Percentiles rank a stretch among this genome's conserved stretches.
phyloP scores from a whole-genome alignment of 768 basidiomycete genomes.

The Suillus brevipes region DNA sequence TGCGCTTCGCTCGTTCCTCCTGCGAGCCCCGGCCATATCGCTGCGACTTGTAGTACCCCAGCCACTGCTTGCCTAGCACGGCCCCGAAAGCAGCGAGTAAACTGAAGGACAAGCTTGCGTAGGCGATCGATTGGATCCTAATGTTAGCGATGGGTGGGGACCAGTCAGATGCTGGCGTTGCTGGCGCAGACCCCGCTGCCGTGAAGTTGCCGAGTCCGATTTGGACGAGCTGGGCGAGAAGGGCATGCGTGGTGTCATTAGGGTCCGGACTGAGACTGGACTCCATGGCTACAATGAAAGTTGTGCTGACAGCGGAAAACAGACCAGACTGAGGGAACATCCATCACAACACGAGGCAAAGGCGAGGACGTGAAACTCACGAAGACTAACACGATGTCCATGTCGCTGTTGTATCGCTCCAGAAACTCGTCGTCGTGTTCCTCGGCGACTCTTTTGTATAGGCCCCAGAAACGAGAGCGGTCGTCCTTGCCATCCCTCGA shows the following conservation, averaged over 20 bases:
- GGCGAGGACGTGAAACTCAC: constrained; percentile 9
- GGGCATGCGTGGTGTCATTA: constrained; percentile 12
- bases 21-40: constrained; percentile 4
- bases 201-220: constrained; percentile 6
- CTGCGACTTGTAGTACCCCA: neutral
- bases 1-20: constrained; percentile 6
- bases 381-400: constrained; percentile 24
- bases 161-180: neutral
- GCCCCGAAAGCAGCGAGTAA: constrained; percentile 17
- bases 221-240: constrained; percentile 12
- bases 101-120: constrained; percentile 13
- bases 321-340: constrained; percentile 9
- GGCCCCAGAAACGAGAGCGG: constrained; percentile 12
- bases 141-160: neutral
- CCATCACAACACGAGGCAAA: neutral
- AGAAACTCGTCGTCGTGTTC: constrained; percentile 20
- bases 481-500: neutral
- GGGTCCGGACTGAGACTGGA: constrained; percentile 12
- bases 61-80: constrained; percentile 19
- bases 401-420: constrained; percentile 16
- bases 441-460: constrained; percentile 15
- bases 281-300: constrained; percentile 15
- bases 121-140: constrained; percentile 10
- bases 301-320: constrained; percentile 14
- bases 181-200: neutral